Evolutionary conservation across 2,329 filamentous ascomycete species (phyloP), one percentile per base, ranked within the genome.

Genomic region (Botrytis galanthina): DNA sequence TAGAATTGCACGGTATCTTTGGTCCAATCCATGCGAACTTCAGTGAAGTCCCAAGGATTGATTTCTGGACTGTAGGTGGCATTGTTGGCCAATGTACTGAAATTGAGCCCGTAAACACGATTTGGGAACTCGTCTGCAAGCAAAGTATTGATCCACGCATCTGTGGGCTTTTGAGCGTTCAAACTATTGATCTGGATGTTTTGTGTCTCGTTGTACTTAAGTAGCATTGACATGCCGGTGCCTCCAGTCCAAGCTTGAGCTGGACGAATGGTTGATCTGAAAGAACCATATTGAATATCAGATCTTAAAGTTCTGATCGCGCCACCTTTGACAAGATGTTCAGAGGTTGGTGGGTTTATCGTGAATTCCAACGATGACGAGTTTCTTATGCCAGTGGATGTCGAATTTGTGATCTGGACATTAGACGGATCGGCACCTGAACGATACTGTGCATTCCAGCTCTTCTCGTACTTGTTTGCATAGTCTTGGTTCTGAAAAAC

Each of bases 261-360:
- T 26, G 83, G 81, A 72, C 82, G 82, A 79, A 86, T 81, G 32
- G 82, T 80, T 1, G 82, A 80, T 37, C 84, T 81, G 74, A 86
- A 86, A 16, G 84, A 84, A 66, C 85, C 85, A 80, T 84, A 84
- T 48, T 84, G 81, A 35, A 86, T 85, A 74, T 86, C 85, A 62
- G 82, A 82, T 59, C 85, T 79, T 42, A 80, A 73, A 7, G 83
- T 85, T 42, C 82, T 80, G 61, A 86, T 80, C 60, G 82, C 81
- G 6, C 81, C 83, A 29, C 85, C 85, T 32, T 81, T 78, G 26
- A 86, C 84, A 0, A 85, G 54, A 51, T 74, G 66, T 26, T 76
- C 22, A 14, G 60, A n/a, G 3, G 73, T 63, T 9, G 73, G 26
- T 26, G 74, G 70, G 18, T 75, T 64, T 32, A 74, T 67, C 26